Conservation (phyloP, 352 stramenopile genomes). For the Pythium aquatile region DNA sequence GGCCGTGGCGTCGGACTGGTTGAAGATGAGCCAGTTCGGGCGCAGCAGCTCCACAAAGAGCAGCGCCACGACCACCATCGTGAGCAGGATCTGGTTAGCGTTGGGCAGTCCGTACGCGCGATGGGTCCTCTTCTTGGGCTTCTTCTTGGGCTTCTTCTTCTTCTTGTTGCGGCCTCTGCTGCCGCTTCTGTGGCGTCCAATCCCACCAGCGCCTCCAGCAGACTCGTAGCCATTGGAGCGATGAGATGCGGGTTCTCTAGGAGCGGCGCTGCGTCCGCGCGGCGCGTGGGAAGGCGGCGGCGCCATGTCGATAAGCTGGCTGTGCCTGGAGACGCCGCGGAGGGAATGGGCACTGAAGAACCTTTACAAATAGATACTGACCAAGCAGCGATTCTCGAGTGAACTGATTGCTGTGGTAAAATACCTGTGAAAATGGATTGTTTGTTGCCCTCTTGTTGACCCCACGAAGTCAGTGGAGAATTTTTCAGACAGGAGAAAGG, state of each 20-base stretch:
- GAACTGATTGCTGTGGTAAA: neutral
- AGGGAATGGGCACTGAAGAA: neutral
- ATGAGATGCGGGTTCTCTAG: neutral
- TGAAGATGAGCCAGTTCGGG: constrained; percentile 60
- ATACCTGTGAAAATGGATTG: neutral
- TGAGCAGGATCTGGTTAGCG: constrained; percentile 83
- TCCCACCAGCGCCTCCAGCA: neutral
- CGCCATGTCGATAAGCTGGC: neutral
- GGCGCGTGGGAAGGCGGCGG: constrained; percentile 1
- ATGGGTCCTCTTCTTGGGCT: constrained; percentile 27
- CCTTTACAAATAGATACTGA: constrained; percentile 11
- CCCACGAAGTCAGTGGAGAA: neutral
- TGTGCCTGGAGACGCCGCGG: too few relatives aligned
- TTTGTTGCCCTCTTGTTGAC: neutral
- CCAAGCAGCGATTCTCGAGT: neutral
- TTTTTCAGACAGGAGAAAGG: neutral
- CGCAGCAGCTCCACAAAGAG: constrained; percentile 67
- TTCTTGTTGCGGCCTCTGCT: neutral
- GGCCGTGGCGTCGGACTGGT: constrained; percentile 36
- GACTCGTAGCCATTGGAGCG: neutral
- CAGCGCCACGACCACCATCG: constrained; percentile 45
- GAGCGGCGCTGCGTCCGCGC: neutral
- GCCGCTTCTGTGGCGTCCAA: neutral
- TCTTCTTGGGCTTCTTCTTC: constrained; percentile 4
- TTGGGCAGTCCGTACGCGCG: constrained; percentile 78